phyloP scores from a whole-genome alignment of 2,329 filamentous ascomycete species.

The Penicillium sp. region DNA sequence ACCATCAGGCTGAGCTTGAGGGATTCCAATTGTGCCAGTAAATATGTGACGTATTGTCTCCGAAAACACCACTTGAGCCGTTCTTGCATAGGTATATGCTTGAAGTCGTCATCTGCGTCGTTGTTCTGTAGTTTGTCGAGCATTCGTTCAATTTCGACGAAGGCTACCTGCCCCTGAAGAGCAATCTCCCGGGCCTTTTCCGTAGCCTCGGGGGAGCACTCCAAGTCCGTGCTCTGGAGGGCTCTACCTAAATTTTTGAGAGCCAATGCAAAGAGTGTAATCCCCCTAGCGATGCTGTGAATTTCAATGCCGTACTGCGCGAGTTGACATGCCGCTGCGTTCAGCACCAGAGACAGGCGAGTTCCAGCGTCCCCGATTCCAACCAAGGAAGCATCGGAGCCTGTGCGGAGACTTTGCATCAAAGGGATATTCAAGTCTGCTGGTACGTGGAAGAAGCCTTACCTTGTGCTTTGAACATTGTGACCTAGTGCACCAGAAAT shows the following conservation, averaged over 20 bases:
- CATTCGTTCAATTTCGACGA: slow-evolving; percentile 45
- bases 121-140: slow-evolving; percentile 34
- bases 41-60: slow-evolving; percentile 42
- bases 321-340: slow-evolving; percentile 43
- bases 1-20: slow-evolving; percentile 42
- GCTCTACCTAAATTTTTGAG: slow-evolving; percentile 39
- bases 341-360: slow-evolving; percentile 42
- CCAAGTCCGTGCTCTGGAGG: slow-evolving; percentile 31
- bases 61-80: slow-evolving; percentile 43
- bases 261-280: slow-evolving; percentile 41
- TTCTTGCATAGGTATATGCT: slow-evolving; percentile 31
- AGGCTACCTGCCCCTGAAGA: slow-evolving; percentile 38
- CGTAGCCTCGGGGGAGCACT: slow-evolving; percentile 33
- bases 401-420: slow-evolving; percentile 2
- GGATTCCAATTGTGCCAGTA: slow-evolving; percentile 42
- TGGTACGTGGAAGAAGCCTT: neutral
- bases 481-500: neutral
- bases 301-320: slow-evolving; percentile 41
- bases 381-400: slow-evolving; percentile 20
- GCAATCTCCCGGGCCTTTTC: slow-evolving; percentile 40
- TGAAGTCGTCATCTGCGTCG: slow-evolving; percentile 24
- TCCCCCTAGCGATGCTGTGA: slow-evolving; percentile 42
- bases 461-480: slow-evolving; percentile 16
- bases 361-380: slow-evolving; percentile 34
- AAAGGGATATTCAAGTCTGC: neutral